phyloP scores from a whole-genome alignment of 2,329 filamentous ascomycete genomes.

The Nothopassalora personata region DNA sequence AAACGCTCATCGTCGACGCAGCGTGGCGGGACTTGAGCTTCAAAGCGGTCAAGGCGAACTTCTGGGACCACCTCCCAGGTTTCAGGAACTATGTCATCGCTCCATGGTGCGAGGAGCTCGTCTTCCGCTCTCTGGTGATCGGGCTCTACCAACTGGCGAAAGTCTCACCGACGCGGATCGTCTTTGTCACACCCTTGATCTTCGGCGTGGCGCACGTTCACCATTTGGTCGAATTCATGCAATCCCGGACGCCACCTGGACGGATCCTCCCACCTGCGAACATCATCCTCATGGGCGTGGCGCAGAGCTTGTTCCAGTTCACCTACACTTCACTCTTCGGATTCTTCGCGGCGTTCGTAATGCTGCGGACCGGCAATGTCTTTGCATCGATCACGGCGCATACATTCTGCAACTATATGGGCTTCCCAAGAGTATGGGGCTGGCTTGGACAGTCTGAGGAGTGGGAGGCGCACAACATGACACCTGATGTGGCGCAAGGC shows the following conservation, averaged over 20 bases:
- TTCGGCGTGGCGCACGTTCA: conserved; percentile 93
- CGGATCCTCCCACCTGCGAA: conserved; percentile 12
- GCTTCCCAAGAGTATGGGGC: conserved; percentile 81
- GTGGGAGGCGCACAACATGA: conserved; percentile 24
- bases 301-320: conserved; percentile 77
- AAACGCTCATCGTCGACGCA: conserved; percentile 67
- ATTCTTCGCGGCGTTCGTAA: conserved; percentile 86
- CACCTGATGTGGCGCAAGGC: conserved; percentile 29
- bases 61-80: conserved; percentile 68
- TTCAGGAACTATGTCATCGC: conserved; percentile 87
- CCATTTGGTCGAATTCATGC: conserved; percentile 89
- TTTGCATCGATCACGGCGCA: conserved; percentile 71
- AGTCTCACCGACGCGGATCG: conserved; percentile 50
- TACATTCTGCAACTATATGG: conserved; percentile 87
- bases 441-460: conserved; percentile 54
- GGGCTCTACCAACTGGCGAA: conserved; percentile 73
- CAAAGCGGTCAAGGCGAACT: conserved; percentile 50
- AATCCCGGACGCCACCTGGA: conserved; percentile 62
- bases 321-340: conserved; percentile 89
- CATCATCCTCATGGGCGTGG: conserved; percentile 38
- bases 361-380: conserved; percentile 76
- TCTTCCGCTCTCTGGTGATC: conserved; percentile 83
- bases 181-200: conserved; percentile 79
- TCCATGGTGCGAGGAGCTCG: conserved; percentile 81
- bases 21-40: conserved; percentile 53